Base-by-base conservation (phyloP, 2,329 filamentous ascomycete genomes). In the Orbilia quercus region DNA sequence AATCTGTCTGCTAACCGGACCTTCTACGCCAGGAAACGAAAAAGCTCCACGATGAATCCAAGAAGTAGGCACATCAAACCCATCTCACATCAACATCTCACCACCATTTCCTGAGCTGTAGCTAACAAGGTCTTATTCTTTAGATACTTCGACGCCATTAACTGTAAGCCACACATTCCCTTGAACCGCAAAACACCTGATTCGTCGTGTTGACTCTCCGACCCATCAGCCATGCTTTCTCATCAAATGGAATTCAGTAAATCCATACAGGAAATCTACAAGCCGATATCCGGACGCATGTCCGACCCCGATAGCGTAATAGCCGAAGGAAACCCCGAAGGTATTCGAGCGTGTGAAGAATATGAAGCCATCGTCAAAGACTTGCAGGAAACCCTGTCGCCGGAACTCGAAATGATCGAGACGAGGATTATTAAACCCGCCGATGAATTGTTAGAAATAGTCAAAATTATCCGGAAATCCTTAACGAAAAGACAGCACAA, bases 201-300 rank as follows among this genome's bases (percentile, higher is more conserved):
- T 42, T 28, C 34, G 12, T 51, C 16, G 18, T 55, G 14, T 48
- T 66, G 31, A 65, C 72, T 14, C 45, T 12, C 40, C 22, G 25
- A n/a, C 31, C 36, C 38, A 54, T 18, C 75, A 88, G 86, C 90
- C 84, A 99, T 99, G 95, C 87, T 99, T 79, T 87, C 85, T 80
- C 93, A 98, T 82, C 95, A 99, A 84, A 98, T 99, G 82, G 94
- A 96, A 80, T 99, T 99, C 83, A 96, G 94, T 78, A 88, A 96
- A 82, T 91, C 93, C 76, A 94, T 96, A 84, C 90, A 90, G 76
- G 95, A 99, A 82, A 90, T 99, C 79, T 99, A 99, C 85, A 96
- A 96, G 81, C 95, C 95, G 77, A 99, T 99, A 78, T 97, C 94
- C 63, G 95, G 95, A 63, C 90, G 95, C 79, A 87, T 96, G 82